Evolutionary conservation across 345 rosid genomes (phyloP), one percentile per base, ranked within the genome.

Genomic region (Bruguiera parviflora): DNA sequence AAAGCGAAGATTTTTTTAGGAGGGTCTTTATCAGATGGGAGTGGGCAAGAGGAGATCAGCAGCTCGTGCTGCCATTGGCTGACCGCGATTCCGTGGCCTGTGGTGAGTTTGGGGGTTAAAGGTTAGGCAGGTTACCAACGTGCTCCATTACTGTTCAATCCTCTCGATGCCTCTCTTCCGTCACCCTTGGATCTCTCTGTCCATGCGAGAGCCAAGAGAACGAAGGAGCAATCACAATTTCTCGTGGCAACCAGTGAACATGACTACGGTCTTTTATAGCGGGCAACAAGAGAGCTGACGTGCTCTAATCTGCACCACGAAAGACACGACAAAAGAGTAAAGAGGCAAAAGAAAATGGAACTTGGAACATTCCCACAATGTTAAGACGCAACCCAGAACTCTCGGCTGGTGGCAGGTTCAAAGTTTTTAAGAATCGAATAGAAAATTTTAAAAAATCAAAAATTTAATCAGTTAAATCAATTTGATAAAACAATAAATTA

Each of bases 11-110:
- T 49, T 19, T 18, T 0, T 55, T 29, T 15, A 37, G 8, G 51
- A 10, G 28, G 52, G 76, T 70, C 69, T 53, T 55, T 20, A 58
- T 74, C 70, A 39, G 61, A 60, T 37, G 51, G 58, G n/a, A 55
- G 66, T 61, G 63, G 77, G 74, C 75, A 35, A 35, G 70, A 58
- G 71, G 78, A 85, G 80, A 84, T 85, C 84, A 67, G 33, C 69
- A 69, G 22, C 16, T 61, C 56, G 80, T 28, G 62, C 0, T 78
- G 65, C 75, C 73, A 86, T 89, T 84, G 89, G 92, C 65, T 66
- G 72, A n/a, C 29, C 57, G 60, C 22, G 87, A 82, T 79, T 85
- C 70, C 77, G 75, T 71, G 79, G 78, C 55, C 53, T 59, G 80
- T 57, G 70, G 53, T 55, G 57, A 56, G 31, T 22, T 47, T 31